Conservation (phyloP, 768 basidiomycete genomes). For the Saitozyma sp. region DNA sequence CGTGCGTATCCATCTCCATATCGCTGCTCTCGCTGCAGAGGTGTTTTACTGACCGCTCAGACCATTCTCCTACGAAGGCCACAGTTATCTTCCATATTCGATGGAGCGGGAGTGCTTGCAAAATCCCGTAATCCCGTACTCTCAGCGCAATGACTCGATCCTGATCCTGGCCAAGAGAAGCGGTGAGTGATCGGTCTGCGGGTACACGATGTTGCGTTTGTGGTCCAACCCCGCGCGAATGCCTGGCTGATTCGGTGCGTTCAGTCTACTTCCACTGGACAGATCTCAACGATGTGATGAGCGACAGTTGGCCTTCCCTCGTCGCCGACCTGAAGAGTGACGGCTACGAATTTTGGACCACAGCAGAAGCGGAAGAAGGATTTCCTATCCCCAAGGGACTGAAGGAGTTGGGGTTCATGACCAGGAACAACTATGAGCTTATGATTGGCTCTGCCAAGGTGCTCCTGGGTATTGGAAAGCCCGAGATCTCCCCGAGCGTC, state of each 20-base stretch:
- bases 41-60: constrained; percentile 6
- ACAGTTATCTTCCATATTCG: constrained; percentile 41
- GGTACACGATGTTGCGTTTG: neutral
- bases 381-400: constrained; percentile 37
- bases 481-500: constrained; percentile 42
- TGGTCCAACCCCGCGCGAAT: neutral
- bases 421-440: constrained; percentile 25
- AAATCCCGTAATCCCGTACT: constrained; percentile 20
- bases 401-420: constrained; percentile 22
- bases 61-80: constrained; percentile 37
- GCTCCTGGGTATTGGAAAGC: constrained; percentile 42
- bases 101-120: constrained; percentile 38
- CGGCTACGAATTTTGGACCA: constrained; percentile 25
- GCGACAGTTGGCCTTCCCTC: neutral
- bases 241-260: neutral
- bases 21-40: neutral
- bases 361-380: constrained; percentile 29
- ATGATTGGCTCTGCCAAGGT: constrained; percentile 35
- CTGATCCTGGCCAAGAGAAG: constrained; percentile 40
- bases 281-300: constrained; percentile 12
- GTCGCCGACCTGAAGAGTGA: neutral
- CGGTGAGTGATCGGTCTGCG: constrained; percentile 7
- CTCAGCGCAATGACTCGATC: constrained; percentile 25
- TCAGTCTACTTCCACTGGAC: constrained; percentile 18
- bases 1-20: constrained; percentile 25